These are phyloP conservation scores for Venturia carpophila DNA, from an alignment of 2,329 filamentous ascomycete species.

Conservation along the genomic window DNA sequence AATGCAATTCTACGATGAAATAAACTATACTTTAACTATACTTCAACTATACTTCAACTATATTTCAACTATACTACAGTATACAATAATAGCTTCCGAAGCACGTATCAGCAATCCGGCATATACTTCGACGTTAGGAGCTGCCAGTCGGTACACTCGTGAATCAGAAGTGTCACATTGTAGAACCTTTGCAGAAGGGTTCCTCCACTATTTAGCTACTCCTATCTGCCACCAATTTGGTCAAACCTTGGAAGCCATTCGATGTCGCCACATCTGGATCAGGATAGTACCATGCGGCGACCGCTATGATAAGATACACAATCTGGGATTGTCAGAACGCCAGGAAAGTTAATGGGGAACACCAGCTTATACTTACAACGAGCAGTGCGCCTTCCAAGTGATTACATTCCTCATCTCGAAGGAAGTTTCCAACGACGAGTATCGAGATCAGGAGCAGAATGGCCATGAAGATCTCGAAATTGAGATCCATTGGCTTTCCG, in stretches of 20 bases:
- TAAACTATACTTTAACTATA: too few relatives aligned
- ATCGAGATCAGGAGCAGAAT: conserved; percentile 43
- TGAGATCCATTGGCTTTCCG: conserved; percentile 55
- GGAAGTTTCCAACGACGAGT: conserved; percentile 20
- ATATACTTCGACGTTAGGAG: too few relatives aligned
- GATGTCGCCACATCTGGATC: conserved; percentile 14
- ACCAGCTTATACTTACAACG: not conserved
- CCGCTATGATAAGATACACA: conserved; percentile 19
- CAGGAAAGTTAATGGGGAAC: not conserved
- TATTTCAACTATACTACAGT: too few relatives aligned
- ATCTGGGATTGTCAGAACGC: conserved; percentile 1
- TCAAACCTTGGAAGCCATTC: not conserved
- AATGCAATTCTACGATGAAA: too few relatives aligned
- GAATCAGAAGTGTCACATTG: too few relatives aligned
- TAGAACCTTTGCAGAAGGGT: too few relatives aligned
- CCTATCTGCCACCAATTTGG: not conserved
- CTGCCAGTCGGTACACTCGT: too few relatives aligned
- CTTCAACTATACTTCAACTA: too few relatives aligned
- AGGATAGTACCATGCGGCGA: conserved; percentile 19
- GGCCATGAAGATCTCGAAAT: conserved; percentile 69
- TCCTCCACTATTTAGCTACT: not conserved
- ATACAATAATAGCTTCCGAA: too few relatives aligned
- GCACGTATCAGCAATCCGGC: too few relatives aligned
- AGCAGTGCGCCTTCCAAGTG: conserved; percentile 19
- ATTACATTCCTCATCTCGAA: conserved; percentile 18